These are phyloP conservation scores for Didymella sp. DNA, from an alignment of 2,329 filamentous ascomycete species.

Conservation along the genomic window DNA sequence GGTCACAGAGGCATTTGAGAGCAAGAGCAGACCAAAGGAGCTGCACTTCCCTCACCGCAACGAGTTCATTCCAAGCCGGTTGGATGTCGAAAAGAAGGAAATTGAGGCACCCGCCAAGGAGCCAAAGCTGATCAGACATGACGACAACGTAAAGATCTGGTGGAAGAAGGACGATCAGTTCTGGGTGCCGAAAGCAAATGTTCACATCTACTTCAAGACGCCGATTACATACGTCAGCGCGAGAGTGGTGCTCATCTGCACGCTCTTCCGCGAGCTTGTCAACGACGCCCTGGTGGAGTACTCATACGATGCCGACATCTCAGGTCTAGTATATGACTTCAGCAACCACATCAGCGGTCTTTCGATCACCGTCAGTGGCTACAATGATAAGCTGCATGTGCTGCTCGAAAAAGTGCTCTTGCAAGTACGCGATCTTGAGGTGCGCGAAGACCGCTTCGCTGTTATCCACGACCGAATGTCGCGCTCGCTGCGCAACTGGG, in stretches of 20 bases:
- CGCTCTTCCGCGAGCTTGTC: conserved; percentile 83
- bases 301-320: conserved; percentile 93
- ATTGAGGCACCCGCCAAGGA: conserved; percentile 74
- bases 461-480: conserved; percentile 87
- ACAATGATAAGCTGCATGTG: conserved; percentile 95
- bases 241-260: conserved; percentile 77
- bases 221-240: conserved; percentile 81
- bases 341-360: conserved; percentile 74
- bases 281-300: conserved; percentile 90
- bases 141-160: conserved; percentile 82
- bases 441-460: conserved; percentile 86
- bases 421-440: conserved; percentile 82
- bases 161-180: conserved; percentile 99
- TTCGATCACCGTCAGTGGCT: conserved; percentile 81
- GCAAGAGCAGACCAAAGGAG: conserved; percentile 68
- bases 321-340: conserved; percentile 85
- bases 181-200: conserved; percentile 94
- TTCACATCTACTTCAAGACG: conserved; percentile 80
- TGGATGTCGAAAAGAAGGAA: conserved; percentile 95
- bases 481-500: conserved; percentile 82
- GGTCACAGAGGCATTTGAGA: conserved; percentile 68
- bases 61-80: conserved; percentile 90
- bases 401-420: conserved; percentile 86
- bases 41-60: conserved; percentile 91
- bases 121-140: conserved; percentile 85